phyloP scores from a whole-genome alignment of 1,284 basidiomycete species.

The Marasmius oreades region DNA sequence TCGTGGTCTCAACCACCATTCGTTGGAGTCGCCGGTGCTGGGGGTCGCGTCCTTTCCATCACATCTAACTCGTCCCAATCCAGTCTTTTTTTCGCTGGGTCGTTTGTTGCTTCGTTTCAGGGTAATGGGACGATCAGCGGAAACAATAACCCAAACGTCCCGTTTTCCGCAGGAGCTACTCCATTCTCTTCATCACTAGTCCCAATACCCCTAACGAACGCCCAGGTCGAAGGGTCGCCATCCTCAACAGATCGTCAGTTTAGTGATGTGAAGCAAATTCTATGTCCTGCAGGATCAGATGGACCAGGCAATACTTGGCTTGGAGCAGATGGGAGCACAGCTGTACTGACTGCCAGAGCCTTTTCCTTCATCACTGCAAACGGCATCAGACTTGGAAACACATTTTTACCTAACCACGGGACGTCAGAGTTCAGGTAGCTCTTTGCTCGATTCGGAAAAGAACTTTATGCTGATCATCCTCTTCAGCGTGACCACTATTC shows the following conservation, averaged over 20 bases:
- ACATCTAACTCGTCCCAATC: slow-evolving; percentile 66
- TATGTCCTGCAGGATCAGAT: slow-evolving; percentile 82
- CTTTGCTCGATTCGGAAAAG: slow-evolving; percentile 5
- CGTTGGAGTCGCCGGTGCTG: slow-evolving; percentile 74
- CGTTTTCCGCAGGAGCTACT: slow-evolving; percentile 73
- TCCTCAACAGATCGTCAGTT: slow-evolving; percentile 65
- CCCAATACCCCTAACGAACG: slow-evolving; percentile 72
- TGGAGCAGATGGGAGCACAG: slow-evolving; percentile 65
- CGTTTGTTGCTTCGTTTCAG: slow-evolving; percentile 74
- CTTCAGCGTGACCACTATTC: slow-evolving; percentile 76
- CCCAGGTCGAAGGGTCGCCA: slow-evolving; percentile 70
- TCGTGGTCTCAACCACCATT: slow-evolving; percentile 82
- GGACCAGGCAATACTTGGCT: slow-evolving; percentile 86
- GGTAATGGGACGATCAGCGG: slow-evolving; percentile 60
- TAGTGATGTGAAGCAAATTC: slow-evolving; percentile 66
- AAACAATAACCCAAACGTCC: slow-evolving; percentile 73
- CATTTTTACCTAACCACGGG: slow-evolving; percentile 75
- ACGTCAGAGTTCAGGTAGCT: slow-evolving; percentile 83
- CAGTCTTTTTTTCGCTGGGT: slow-evolving; percentile 85
- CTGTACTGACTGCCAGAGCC: slow-evolving; percentile 73
- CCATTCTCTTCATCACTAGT: slow-evolving; percentile 90
- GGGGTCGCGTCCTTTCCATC: slow-evolving; percentile 73
- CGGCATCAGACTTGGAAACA: slow-evolving; percentile 90
- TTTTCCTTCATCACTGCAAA: slow-evolving; percentile 70
- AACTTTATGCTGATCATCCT: slow-evolving; percentile 7